phyloP scores from a whole-genome alignment of 2,329 filamentous ascomycete species.

The Dothideomycetes sp. region DNA sequence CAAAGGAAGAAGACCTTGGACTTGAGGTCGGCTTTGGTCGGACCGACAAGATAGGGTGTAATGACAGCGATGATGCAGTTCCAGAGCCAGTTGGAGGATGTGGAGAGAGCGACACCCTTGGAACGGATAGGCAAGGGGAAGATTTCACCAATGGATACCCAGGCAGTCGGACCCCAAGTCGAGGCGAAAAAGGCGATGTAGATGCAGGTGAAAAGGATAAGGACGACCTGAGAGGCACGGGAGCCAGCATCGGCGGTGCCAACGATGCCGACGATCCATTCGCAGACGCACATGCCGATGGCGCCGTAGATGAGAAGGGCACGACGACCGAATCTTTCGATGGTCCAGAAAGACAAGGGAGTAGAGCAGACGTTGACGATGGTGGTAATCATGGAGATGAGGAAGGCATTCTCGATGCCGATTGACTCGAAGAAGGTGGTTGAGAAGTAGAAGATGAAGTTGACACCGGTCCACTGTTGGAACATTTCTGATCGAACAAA shows the following conservation, averaged over 20 bases:
- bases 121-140: conserved; percentile 58
- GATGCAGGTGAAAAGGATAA: conserved; percentile 82
- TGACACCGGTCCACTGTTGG: conserved; percentile 68
- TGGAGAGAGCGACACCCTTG: conserved; percentile 65
- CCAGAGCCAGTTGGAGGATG: conserved; percentile 87
- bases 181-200: conserved; percentile 89
- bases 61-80: conserved; percentile 57
- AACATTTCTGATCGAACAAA: conserved; percentile 35
- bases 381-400: conserved; percentile 78
- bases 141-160: conserved; percentile 64
- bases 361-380: conserved; percentile 83
- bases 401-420: conserved; percentile 66
- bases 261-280: conserved; percentile 74
- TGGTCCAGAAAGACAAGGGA: conserved; percentile 77
- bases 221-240: conserved; percentile 38
- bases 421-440: conserved; percentile 77
- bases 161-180: conserved; percentile 53
- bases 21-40: conserved; percentile 45
- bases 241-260: conserved; percentile 35
- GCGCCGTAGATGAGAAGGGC: conserved; percentile 71
- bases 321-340: conserved; percentile 75
- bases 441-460: conserved; percentile 69
- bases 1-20: conserved; percentile 41
- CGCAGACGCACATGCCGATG: conserved; percentile 70
- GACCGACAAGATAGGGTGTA: conserved; percentile 61